A percentile compares a stretch with the other conserved stretches of the same genome.
These are phyloP conservation scores for Calcarisporium arbuscula DNA, from an alignment of 2,329 filamentous ascomycete genomes.

Conservation along the genomic window DNA sequence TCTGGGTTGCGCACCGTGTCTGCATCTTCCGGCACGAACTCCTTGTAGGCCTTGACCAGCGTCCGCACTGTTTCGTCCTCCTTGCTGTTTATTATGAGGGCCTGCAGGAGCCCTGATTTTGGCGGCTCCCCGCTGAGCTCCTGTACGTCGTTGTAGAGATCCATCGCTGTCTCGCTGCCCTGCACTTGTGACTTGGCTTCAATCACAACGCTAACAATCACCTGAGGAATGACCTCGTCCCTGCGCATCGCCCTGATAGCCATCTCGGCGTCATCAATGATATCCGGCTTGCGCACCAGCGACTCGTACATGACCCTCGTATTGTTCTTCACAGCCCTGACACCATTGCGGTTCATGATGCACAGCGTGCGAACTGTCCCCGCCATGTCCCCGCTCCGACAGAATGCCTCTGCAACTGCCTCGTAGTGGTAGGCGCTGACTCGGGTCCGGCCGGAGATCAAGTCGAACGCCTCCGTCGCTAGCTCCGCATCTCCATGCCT, in stretches of 20 bases:
- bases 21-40: conserved; percentile 11
- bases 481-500: conserved; percentile 60
- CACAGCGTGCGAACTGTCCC: conserved; percentile 64
- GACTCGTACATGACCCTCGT: conserved; percentile 57
- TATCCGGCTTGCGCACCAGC: conserved; percentile 40
- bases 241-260: conserved; percentile 48
- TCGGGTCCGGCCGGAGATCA: conserved; percentile 30
- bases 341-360: conserved; percentile 56
- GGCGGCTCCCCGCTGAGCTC: conserved; percentile 19
- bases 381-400: conserved; percentile 50
- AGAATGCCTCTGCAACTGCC: conserved; percentile 66
- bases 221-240: conserved; percentile 30
- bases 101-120: conserved; percentile 19
- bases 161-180: conserved; percentile 24
- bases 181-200: conserved; percentile 23
- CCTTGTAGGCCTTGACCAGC: conserved; percentile 24
- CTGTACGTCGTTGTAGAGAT: conserved; percentile 23
- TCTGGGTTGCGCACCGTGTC: conserved; percentile 9
- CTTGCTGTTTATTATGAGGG: conserved; percentile 23
- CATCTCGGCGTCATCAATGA: conserved; percentile 46
- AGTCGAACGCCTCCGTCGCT: conserved; percentile 63
- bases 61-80: conserved; percentile 16
- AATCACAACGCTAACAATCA: conserved; percentile 25
- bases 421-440: conserved; percentile 71
- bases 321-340: conserved; percentile 51